These are phyloP conservation scores for Umbilicus rupestris DNA, from an alignment of 164 flowering plant species.

Conservation along the genomic window DNA sequence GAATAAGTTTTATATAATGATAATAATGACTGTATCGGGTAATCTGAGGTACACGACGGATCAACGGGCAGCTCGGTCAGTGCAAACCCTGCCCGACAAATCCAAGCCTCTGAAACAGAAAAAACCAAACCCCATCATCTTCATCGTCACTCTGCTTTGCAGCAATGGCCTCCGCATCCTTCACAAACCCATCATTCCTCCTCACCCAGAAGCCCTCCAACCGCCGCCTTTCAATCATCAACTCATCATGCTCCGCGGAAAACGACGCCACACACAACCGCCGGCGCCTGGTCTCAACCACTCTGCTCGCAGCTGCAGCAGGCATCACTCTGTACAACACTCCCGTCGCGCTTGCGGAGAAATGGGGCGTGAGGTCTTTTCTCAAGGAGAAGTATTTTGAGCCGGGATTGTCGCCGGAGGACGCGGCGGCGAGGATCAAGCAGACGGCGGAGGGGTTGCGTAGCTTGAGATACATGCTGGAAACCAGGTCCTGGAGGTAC, in stretches of 20 bases:
- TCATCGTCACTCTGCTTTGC: neutral
- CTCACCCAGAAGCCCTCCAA: neutral
- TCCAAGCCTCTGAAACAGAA: neutral
- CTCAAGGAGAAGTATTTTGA: conserved; percentile 46
- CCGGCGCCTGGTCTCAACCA: conserved; percentile 13
- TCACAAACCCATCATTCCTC: neutral
- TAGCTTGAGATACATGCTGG: conserved; percentile 68
- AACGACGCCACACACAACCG: neutral
- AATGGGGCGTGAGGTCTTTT: conserved; percentile 77
- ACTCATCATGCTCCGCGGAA: neutral
- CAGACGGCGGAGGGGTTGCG: conserved; percentile 80
- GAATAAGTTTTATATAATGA: no score
- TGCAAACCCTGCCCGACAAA: conserved; percentile 11
- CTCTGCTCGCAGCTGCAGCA: conserved; percentile 28
- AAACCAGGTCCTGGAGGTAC: conserved; percentile 79
- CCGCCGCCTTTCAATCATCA: neutral
- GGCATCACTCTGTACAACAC: conserved; percentile 23
- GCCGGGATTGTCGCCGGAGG: conserved; percentile 79
- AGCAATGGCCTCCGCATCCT: neutral
- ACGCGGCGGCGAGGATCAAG: conserved; percentile 61
- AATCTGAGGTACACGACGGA: conserved; percentile 25
- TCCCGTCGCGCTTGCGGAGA: conserved; percentile 41
- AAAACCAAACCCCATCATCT: neutral
- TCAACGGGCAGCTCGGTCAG: conserved; percentile 17
- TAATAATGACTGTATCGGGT: neutral